phyloP scores from a whole-genome alignment of 257 asterid species.

The Solanum pennellii region DNA sequence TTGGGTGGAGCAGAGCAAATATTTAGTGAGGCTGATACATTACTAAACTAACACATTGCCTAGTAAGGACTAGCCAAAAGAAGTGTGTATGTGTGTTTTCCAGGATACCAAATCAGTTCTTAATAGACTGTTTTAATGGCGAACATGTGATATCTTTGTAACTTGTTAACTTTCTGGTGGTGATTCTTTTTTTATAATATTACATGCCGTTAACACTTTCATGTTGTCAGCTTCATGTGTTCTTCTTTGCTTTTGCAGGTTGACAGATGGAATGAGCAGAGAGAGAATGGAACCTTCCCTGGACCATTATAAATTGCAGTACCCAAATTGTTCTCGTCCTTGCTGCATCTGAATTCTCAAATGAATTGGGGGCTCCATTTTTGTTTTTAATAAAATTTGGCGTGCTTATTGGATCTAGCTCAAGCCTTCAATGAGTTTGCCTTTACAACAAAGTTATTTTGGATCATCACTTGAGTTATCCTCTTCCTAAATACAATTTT shows the following conservation, averaged over 20 bases:
- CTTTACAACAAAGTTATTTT: background rate
- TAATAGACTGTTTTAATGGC: background rate
- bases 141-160: background rate
- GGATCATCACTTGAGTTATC: background rate
- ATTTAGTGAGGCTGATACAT: background rate
- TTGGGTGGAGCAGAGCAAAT: background rate
- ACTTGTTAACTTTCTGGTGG: background rate
- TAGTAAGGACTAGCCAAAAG: background rate
- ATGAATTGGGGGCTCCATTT: conserved; percentile 15
- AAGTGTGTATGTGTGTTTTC: background rate
- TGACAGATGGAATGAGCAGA: conserved; percentile 93
- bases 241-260: conserved; percentile 36
- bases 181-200: background rate
- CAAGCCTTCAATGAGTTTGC: conserved; percentile 4
- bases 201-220: background rate
- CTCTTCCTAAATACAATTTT: background rate
- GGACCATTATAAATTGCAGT: conserved; percentile 63
- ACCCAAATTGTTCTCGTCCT: conserved; percentile 4
- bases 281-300: conserved; percentile 95
- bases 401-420: conserved; percentile 9
- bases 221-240: background rate
- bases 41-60: background rate
- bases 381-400: conserved; percentile 15
- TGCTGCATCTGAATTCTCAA: conserved; percentile 5
- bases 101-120: background rate